phyloP scores from a whole-genome alignment of 2,329 filamentous ascomycete species.

The Chaetomiaceae sp. region DNA sequence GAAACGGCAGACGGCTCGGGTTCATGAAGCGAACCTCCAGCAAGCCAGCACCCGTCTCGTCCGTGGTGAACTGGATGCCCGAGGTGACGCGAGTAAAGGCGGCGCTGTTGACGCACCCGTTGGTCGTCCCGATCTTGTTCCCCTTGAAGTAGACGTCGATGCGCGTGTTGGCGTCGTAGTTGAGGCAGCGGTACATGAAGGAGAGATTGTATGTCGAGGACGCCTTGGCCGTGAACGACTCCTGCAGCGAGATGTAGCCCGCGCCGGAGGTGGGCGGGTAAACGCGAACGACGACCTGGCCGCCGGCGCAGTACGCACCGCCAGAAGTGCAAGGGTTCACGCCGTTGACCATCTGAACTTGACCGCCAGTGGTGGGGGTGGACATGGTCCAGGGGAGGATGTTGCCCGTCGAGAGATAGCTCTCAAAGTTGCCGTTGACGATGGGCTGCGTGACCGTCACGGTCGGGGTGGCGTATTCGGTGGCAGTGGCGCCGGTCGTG shows the following conservation, averaged over 20 bases:
- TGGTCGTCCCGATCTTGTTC: background rate
- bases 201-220: slow-evolving; percentile 20
- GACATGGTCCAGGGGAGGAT: slow-evolving; percentile 16
- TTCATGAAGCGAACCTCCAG: slow-evolving; percentile 19
- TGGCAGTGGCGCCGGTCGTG: slow-evolving; percentile 11
- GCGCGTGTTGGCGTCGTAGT: slow-evolving; percentile 15
- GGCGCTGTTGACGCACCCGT: background rate
- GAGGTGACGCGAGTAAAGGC: slow-evolving; percentile 4
- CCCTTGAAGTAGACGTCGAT: slow-evolving; percentile 16
- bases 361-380: slow-evolving; percentile 8
- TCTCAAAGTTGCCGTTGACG: slow-evolving; percentile 19
- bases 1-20: background rate
- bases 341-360: slow-evolving; percentile 12
- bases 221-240: slow-evolving; percentile 16
- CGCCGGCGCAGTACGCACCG: slow-evolving; percentile 15
- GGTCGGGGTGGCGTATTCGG: slow-evolving; percentile 9
- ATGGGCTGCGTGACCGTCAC: slow-evolving; percentile 13
- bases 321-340: slow-evolving; percentile 11
- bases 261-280: slow-evolving; percentile 14
- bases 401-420: slow-evolving; percentile 14
- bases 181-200: slow-evolving; percentile 23
- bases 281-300: slow-evolving; percentile 16
- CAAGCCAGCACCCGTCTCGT: slow-evolving; percentile 13
- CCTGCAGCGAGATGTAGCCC: slow-evolving; percentile 3
- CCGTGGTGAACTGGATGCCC: slow-evolving; percentile 21